Conservation (phyloP, 140 eudicot species). For the Flaveria floridana region DNA sequence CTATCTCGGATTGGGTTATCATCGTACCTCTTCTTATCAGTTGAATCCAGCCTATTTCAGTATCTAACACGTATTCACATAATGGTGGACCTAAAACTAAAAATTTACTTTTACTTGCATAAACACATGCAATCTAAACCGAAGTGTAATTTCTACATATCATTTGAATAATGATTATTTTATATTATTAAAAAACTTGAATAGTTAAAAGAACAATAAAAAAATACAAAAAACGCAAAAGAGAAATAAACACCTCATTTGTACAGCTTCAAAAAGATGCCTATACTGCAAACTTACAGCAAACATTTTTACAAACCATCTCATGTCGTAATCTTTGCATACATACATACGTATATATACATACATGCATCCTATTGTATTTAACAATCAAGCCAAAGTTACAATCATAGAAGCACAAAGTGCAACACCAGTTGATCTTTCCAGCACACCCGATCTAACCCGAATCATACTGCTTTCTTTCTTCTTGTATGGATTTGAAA, state of each 20-base stretch:
- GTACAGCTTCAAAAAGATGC: slow-evolving; percentile 25
- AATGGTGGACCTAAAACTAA: too few relatives aligned
- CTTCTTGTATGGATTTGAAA: slow-evolving; percentile 82
- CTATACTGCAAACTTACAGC: slow-evolving; percentile 25
- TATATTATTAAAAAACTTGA: not conserved
- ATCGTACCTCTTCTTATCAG: too few relatives aligned
- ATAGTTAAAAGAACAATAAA: not conserved
- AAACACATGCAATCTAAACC: too few relatives aligned
- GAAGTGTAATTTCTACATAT: too few relatives aligned
- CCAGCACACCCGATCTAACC: slow-evolving; percentile 20
- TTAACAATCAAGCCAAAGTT: slow-evolving; percentile 21
- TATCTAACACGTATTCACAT: not conserved
- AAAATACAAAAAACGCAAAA: not conserved
- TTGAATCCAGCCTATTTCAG: too few relatives aligned
- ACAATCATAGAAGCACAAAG: slow-evolving; percentile 33
- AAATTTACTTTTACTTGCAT: too few relatives aligned
- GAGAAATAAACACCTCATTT: slow-evolving; percentile 16
- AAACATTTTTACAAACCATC: slow-evolving; percentile 26
- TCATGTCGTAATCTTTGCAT: slow-evolving; percentile 26
- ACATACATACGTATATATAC: slow-evolving; percentile 10
- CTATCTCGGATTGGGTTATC: too few relatives aligned
- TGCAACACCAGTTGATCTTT: slow-evolving; percentile 29
- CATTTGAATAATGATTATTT: too few relatives aligned
- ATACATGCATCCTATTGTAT: slow-evolving; percentile 24
- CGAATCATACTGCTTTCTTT: slow-evolving; percentile 63